phyloP scores from a whole-genome alignment of 2,329 filamentous ascomycete species.

The Diaporthe sp. region DNA sequence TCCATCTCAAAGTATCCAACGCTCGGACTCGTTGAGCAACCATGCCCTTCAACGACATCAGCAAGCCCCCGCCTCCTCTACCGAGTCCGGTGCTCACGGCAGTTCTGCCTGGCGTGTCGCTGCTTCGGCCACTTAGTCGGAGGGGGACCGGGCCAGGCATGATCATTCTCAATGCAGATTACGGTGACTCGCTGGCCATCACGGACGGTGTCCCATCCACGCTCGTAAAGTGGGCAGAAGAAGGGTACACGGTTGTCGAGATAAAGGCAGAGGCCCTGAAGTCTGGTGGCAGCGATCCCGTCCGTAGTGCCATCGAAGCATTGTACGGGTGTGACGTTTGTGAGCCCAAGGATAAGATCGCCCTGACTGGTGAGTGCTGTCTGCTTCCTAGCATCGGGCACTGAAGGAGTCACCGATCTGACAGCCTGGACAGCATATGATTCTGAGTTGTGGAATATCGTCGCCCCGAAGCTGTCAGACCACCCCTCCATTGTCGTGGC shows the following conservation, averaged over 20 bases:
- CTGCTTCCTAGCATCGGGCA: background rate
- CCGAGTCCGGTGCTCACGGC: slow-evolving; percentile 31
- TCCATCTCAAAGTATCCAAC: background rate
- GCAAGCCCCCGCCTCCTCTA: slow-evolving; percentile 30
- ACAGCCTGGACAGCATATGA: slow-evolving; percentile 30
- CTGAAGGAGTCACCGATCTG: background rate
- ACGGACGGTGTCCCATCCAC: slow-evolving; percentile 29
- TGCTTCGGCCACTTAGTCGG: slow-evolving; percentile 40
- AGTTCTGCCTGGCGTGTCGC: slow-evolving; percentile 25
- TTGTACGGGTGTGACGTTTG: slow-evolving; percentile 30
- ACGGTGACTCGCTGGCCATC: slow-evolving; percentile 31
- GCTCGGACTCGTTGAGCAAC: background rate
- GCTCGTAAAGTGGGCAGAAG: slow-evolving; percentile 35
- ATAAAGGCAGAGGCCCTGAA: slow-evolving; percentile 28
- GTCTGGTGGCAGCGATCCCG: background rate
- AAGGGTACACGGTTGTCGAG: slow-evolving; percentile 35
- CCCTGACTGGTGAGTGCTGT: slow-evolving; percentile 28
- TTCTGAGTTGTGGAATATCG: slow-evolving; percentile 25
- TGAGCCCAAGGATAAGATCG: slow-evolving; percentile 35
- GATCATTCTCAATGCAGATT: slow-evolving; percentile 37
- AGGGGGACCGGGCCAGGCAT: slow-evolving; percentile 42
- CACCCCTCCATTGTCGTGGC: slow-evolving; percentile 29
- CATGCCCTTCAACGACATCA: slow-evolving; percentile 34
- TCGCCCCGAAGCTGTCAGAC: slow-evolving; percentile 12
- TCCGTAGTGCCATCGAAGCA: slow-evolving; percentile 19